Conservation (phyloP, 257 asterid species). For the Solanum chmielewskii region DNA sequence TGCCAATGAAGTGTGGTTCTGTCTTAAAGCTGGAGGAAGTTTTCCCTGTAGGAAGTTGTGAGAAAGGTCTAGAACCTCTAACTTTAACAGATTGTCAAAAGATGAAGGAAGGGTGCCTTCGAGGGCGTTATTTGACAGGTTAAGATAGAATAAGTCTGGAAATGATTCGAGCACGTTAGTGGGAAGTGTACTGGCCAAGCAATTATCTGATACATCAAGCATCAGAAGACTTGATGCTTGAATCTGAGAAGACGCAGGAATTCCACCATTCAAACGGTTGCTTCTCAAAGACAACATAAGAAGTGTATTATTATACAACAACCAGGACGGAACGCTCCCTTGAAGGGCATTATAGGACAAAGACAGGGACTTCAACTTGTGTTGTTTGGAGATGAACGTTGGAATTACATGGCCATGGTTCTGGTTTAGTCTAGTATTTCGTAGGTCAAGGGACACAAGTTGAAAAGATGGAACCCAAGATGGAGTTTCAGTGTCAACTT, state of each 20-base stretch:
- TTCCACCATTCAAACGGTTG: background rate
- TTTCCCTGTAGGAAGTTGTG: conserved; percentile 4
- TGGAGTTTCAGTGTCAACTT: background rate
- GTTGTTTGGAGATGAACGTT: background rate
- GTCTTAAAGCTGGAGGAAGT: background rate
- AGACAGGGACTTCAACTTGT: background rate
- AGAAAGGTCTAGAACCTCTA: conserved; percentile 7
- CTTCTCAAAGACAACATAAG: background rate
- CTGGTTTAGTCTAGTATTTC: background rate
- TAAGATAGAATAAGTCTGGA: background rate
- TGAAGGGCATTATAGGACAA: background rate
- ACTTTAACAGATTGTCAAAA: background rate
- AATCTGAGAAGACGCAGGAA: background rate
- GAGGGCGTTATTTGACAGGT: conserved; percentile 1
- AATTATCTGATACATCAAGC: background rate
- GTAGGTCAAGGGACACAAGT: background rate
- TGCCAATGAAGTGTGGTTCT: background rate
- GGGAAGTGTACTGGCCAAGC: background rate
- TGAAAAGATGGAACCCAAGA: conserved; percentile 8
- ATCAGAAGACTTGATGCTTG: background rate
- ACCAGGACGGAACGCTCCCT: background rate
- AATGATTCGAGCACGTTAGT: background rate
- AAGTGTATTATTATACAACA: background rate
- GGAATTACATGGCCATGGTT: conserved; percentile 2
- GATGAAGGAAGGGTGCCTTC: background rate